phyloP scores from a whole-genome alignment of 1,284 basidiomycete species.

The Phlebopus sp. region DNA sequence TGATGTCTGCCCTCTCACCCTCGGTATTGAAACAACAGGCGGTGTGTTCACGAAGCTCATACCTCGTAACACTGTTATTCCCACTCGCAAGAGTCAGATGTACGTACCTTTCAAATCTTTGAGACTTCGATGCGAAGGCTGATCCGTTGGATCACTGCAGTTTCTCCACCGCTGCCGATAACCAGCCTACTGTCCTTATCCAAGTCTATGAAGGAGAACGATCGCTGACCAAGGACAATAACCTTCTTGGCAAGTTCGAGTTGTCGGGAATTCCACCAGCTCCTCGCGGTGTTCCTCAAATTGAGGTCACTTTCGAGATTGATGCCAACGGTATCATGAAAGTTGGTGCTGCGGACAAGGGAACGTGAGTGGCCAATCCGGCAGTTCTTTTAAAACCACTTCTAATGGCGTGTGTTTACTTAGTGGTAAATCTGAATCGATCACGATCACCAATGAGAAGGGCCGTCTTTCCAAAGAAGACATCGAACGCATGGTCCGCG shows the following conservation, averaged over 20 bases:
- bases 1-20: constrained; percentile 91
- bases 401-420: constrained; percentile 5
- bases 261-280: constrained; percentile 90
- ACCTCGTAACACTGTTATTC: constrained; percentile 95
- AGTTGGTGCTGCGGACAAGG: constrained; percentile 87
- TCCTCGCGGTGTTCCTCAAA: constrained; percentile 93
- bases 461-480: constrained; percentile 84
- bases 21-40: constrained; percentile 98
- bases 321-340: constrained; percentile 93
- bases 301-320: constrained; percentile 93
- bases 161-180: constrained; percentile 96
- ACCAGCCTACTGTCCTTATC: constrained; percentile 90
- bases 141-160: constrained; percentile 30
- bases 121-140: not conserved
- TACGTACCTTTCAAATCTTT: constrained; percentile 34
- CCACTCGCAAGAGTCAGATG: constrained; percentile 97
- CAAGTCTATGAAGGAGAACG: constrained; percentile 95
- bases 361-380: constrained; percentile 57
- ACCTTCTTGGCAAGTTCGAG: constrained; percentile 96
- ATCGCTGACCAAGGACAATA: constrained; percentile 96
- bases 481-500: constrained; percentile 88
- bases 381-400: not conserved
- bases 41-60: constrained; percentile 99
- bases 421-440: constrained; percentile 84
- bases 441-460: constrained; percentile 86